Conservation (phyloP, 139 green algal genomes). For the Closterium sp. region DNA sequence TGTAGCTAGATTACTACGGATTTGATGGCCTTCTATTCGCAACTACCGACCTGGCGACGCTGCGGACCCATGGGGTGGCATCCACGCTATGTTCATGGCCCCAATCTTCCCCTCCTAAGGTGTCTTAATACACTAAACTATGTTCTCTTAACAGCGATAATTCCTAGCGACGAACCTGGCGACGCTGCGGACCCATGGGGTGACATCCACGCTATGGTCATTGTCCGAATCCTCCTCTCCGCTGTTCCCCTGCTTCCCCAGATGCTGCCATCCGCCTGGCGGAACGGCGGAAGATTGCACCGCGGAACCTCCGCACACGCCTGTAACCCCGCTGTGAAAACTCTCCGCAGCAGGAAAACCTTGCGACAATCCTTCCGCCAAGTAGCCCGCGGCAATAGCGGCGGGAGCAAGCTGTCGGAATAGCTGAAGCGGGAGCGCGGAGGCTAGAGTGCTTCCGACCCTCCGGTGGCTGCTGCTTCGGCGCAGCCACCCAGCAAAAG, state of each 20-base stretch:
- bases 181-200: constrained; percentile 2
- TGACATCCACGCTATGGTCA: background rate
- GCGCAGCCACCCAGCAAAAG: background rate
- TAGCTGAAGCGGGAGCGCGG: background rate
- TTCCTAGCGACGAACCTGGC: background rate
- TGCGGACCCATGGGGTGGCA: background rate
- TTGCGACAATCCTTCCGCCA: background rate
- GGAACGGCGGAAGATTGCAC: background rate
- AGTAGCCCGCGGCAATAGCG: background rate
- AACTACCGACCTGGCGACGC: background rate
- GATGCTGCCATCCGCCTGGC: background rate
- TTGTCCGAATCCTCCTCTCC: background rate
- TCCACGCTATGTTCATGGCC: background rate
- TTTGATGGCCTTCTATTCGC: too few species aligned
- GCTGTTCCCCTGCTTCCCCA: background rate
- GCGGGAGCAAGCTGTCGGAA: background rate
- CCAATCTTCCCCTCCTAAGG: background rate
- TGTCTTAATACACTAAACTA: too few species aligned
- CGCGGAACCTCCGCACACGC: background rate
- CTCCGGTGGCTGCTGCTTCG: background rate
- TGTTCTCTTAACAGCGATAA: too few species aligned
- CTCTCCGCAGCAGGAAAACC: background rate
- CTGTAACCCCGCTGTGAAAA: background rate
- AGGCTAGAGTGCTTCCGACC: background rate
- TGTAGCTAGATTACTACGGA: too few species aligned